Conservation (phyloP, 768 basidiomycete genomes). For the Suillus weaverae region DNA sequence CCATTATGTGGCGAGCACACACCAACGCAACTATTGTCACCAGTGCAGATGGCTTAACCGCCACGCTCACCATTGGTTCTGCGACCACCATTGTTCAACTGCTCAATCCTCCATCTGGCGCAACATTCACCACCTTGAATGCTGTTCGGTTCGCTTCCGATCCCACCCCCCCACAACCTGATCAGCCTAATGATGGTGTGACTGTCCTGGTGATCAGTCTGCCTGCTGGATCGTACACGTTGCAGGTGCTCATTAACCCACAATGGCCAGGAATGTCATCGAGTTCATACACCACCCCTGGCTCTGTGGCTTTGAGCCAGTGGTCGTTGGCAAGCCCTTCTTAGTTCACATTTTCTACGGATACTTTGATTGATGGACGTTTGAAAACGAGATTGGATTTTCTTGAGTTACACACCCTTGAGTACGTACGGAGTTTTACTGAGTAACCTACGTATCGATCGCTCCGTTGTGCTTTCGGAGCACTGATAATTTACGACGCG, state of each 20-base stretch:
- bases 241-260: conserved; percentile 92
- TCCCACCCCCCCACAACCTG: conserved; percentile 63
- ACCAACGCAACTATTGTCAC: conserved; percentile 87
- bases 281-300: conserved; percentile 64
- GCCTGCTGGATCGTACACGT: conserved; percentile 65
- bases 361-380: conserved; percentile 5
- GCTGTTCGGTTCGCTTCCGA: conserved; percentile 63
- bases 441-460: conserved; percentile 2
- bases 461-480: neutral
- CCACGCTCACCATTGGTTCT: conserved; percentile 71
- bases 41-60: conserved; percentile 54
- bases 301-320: conserved; percentile 62
- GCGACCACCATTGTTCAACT: conserved; percentile 67
- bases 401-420: neutral
- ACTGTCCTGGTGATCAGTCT: conserved; percentile 73
- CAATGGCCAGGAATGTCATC: conserved; percentile 77
- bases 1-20: conserved; percentile 90
- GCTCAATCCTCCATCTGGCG: conserved; percentile 65
- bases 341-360: conserved; percentile 16
- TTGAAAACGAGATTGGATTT: neutral
- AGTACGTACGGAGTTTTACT: conserved; percentile 5
- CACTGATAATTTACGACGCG: neutral
- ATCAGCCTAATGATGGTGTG: conserved; percentile 78
- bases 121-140: conserved; percentile 53
- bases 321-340: conserved; percentile 83